phyloP scores from a whole-genome alignment of 108 stramenopile genomes.

The Schizochytrium sp. region DNA sequence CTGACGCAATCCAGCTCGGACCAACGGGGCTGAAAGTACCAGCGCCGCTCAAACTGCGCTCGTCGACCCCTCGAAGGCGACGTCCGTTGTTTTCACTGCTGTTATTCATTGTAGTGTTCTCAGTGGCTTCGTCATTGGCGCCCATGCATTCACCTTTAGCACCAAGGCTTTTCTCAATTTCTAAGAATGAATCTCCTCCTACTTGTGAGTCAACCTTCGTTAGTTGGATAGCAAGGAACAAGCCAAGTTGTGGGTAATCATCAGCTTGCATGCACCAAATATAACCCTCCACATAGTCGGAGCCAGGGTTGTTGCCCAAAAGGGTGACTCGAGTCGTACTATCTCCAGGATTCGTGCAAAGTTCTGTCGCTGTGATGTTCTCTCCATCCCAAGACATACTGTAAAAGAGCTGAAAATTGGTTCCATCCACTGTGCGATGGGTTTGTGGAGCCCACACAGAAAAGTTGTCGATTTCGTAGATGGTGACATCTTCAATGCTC shows the following conservation, averaged over 20 bases:
- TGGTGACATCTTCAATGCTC: not conserved
- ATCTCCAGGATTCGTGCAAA: not conserved
- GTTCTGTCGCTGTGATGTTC: constrained; percentile 8
- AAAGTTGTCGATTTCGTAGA: constrained; percentile 20
- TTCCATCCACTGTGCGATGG: not conserved
- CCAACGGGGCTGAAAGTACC: not conserved
- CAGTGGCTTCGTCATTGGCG: not conserved
- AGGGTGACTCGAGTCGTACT: constrained; percentile 5
- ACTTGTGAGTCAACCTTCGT: constrained; percentile 29
- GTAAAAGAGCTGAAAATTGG: constrained; percentile 22
- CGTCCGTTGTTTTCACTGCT: not conserved
- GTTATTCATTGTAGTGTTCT: too few species aligned
- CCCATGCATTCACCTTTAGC: constrained; percentile 17
- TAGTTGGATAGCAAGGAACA: not conserved
- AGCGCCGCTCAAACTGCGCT: not conserved
- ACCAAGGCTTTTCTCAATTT: not conserved
- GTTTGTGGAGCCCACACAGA: constrained; percentile 26
- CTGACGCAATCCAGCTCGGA: not conserved
- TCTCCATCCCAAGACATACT: not conserved
- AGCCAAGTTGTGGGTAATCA: not conserved
- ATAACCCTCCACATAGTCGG: constrained; percentile 12
- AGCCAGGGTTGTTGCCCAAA: not conserved
- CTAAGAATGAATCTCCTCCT: not conserved
- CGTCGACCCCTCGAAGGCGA: not conserved
- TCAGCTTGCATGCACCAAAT: constrained; percentile 39